Percentiles rank a stretch among this genome's conserved stretches.
Conservation (phyloP, 805 yeast species). For the Metschnikowia anglica region DNA sequence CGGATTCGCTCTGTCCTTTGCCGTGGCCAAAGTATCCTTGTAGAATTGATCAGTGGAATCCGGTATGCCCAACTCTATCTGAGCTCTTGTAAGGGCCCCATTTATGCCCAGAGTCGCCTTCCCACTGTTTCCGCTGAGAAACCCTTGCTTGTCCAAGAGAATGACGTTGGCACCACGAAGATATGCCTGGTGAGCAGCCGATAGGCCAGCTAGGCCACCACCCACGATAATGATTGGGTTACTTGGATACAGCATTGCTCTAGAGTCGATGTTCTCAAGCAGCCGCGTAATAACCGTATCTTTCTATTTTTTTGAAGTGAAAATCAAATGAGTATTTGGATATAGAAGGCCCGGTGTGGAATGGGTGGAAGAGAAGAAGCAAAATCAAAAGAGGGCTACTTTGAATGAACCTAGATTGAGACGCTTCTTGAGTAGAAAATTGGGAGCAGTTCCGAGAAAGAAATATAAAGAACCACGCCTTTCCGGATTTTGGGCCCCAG, state of each 20-base stretch:
- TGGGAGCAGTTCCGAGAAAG: too few species aligned
- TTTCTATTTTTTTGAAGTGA: too few species aligned
- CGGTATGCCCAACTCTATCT: slow-evolving; percentile 44
- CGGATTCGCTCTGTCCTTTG: slow-evolving; percentile 58
- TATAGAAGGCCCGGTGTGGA: too few species aligned
- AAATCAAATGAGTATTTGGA: too few species aligned
- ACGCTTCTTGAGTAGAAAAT: too few species aligned
- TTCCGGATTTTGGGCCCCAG: too few species aligned
- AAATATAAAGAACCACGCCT: too few species aligned
- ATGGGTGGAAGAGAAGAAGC: too few species aligned
- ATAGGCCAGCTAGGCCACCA: slow-evolving; percentile 63
- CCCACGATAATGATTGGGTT: slow-evolving; percentile 56
- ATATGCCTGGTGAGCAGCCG: slow-evolving; percentile 59
- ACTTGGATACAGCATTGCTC: slow-evolving; percentile 14
- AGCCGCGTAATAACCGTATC: too few species aligned
- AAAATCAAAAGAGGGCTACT: too few species aligned
- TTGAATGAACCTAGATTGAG: too few species aligned
- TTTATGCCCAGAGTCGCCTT: slow-evolving; percentile 69
- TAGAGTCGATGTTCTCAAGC: not conserved
- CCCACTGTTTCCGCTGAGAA: slow-evolving; percentile 63
- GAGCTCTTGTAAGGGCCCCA: slow-evolving; percentile 71
- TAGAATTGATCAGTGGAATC: slow-evolving; percentile 63
- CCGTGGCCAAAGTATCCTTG: slow-evolving; percentile 66
- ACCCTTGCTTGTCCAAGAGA: slow-evolving; percentile 57
- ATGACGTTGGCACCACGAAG: slow-evolving; percentile 53